Conservation (phyloP, 2,329 filamentous ascomycete species). For the Xenoacremonium recifei region DNA sequence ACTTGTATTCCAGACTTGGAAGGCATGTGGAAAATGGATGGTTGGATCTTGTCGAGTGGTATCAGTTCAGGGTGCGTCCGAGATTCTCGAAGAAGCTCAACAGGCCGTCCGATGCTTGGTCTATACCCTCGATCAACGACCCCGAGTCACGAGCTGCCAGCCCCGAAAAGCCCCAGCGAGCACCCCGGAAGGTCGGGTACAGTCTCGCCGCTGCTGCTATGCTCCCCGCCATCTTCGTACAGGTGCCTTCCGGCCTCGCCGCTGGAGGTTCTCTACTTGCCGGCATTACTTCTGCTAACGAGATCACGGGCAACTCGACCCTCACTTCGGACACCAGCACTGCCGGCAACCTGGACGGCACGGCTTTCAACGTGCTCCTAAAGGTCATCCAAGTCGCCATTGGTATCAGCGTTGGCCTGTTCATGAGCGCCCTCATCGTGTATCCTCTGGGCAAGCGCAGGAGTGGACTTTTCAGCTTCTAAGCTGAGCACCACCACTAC, state of each 20-base stretch:
- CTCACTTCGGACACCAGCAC: conserved; percentile 21
- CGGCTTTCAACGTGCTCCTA: conserved; percentile 53
- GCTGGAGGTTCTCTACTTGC: conserved; percentile 58
- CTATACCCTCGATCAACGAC: conserved; percentile 29
- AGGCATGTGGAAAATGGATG: conserved; percentile 55
- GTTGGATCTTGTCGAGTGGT: conserved; percentile 47
- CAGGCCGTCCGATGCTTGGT: conserved; percentile 30
- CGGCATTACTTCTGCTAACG: conserved; percentile 56
- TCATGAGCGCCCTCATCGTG: conserved; percentile 53
- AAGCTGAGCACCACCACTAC: conserved; percentile 6
- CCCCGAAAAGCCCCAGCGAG: conserved; percentile 22
- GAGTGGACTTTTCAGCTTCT: conserved; percentile 57
- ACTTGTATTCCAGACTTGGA: conserved; percentile 72
- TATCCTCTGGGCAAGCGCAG: conserved; percentile 58
- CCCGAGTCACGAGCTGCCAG: conserved; percentile 30
- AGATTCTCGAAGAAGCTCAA: conserved; percentile 28
- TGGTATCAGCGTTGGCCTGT: conserved; percentile 60
- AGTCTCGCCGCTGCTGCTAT: conserved; percentile 82
- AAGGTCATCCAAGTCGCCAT: conserved; percentile 62
- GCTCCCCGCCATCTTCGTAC: conserved; percentile 80
- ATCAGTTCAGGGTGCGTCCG: conserved; percentile 44
- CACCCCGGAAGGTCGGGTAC: conserved; percentile 58
- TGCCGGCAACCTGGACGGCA: conserved; percentile 37
- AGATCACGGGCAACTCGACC: conserved; percentile 47
- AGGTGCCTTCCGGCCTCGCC: conserved; percentile 62